Base-by-base conservation (phyloP, 2,329 filamentous ascomycete species). In the Neobulgaria alba region DNA sequence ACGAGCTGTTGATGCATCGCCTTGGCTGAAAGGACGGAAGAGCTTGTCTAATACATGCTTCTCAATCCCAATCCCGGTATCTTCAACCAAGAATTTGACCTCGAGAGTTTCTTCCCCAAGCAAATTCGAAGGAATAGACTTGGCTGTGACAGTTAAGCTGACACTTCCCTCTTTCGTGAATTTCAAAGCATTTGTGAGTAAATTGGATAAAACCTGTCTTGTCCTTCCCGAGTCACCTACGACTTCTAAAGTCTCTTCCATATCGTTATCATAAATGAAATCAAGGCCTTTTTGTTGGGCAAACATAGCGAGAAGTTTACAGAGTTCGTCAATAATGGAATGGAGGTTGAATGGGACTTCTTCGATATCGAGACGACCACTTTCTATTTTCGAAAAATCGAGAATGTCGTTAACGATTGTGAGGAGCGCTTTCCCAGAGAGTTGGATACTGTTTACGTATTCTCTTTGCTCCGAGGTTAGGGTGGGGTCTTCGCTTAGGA, bases 1-100 rank as follows among this genome's bases (percentile, higher is more conserved):
- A 14, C 85, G 77, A 50, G 89, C 83, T 0, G 84, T 88, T 29
- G 78, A 77, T 1, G 82, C 79, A 23, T 79, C 85, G 0, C 82
- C 83, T 61, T 90, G 85, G 7, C 82, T 80, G 57, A 89, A 90
- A n/a, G 82, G 75, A 49, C 84, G 75, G 60, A 90, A 90, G 0
- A 90, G 68, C 36, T 77, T 72, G 37, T 82, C 79, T 63, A 81
- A 83, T 54, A 86, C 82, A 39, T 79, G 72, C 2, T 77, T 69
- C 1, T 71, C 81, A 10, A 92, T 68, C 0, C 83, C 83, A 39
- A 83, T 79, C 0, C 85, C 85, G 0, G 83, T 87, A 53, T 90
- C 85, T 47, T 77, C 73, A 16, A 90, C 81, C 29, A 82, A 73
- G 47, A 90, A 85, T 15, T 68, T 67, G 20, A 75, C 57, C 12